Evolutionary conservation across 2,329 filamentous ascomycete species (phyloP), one percentile per base, ranked within the genome.

Genomic region (Penicillium sclerotigenum): DNA sequence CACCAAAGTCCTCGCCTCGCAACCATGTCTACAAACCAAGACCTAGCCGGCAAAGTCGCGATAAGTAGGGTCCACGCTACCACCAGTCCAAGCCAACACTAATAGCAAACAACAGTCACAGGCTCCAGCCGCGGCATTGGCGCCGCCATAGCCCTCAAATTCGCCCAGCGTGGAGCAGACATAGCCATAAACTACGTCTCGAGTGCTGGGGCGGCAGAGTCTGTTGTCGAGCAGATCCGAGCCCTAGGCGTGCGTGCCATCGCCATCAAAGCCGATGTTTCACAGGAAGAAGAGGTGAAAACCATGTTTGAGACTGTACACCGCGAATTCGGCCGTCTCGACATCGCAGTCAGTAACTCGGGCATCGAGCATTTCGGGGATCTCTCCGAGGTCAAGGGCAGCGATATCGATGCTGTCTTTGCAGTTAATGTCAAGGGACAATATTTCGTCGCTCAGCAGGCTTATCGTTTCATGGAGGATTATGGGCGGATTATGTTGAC

Each of bases 71-170:
- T 11, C 20, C 4, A 26, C 6, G 20, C 13, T n/a, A 9, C n/a
- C 31, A 36, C 8, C 5, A 38, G 22, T 3, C n/a, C 10, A 34
- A 34, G 14, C 16, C 28, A 36, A 26, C 7, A 37, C 34, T 40
- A 42, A 47, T 6, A 22, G 8, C 28, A 20, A 33, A 18, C 31
- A 41, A 37, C 41, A 65, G 61, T 65, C 26, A 64, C 63, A 5
- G 63, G 63, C 9, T 55, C 59, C 22, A 65, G 61, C 54, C 61
- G 63, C 29, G 63, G 63, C n/a, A 64, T 65, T 49, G 63, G 63
- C 20, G 63, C 63, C 8, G 56, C 59, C 4, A 63, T 65, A 10
- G 60, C 60, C 43, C 52, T 64, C 0, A 65, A 65, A 38, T 46
- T 63, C 40, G 60, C 61, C 34, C 52, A 56, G 1, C 61, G 43